Evolutionary conservation across 1,284 basidiomycete genomes (phyloP), one percentile per base, ranked within the genome.

Genomic region (Macrocystidia cucumis): DNA sequence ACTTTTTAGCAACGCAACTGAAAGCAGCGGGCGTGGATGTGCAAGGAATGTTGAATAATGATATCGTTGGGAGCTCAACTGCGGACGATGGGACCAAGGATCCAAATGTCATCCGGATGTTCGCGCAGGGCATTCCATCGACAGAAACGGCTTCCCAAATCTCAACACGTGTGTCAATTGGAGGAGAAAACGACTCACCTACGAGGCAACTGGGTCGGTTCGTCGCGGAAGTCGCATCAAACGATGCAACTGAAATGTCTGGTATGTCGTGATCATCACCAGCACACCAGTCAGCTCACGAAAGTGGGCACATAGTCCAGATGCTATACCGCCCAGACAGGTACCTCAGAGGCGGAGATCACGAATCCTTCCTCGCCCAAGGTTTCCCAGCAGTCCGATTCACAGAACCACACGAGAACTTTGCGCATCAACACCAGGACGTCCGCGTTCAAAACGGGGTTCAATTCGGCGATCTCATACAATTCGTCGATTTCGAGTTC

Each of bases 341-440:
- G 11, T 74, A 64, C 55, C 56, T 70, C 23, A 62, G 72, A 11
- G 69, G 70, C 16, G 71, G 71, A 9, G 71, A 74, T 47, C 71
- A 74, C 41, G 44, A 55, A 29, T 62, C 67, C n/a, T 74, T 74
- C 66, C 55, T 72, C 16, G 42, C 53, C 13, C 55, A 54, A 39
- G 70, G 71, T 2, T 71, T 65, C 53, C 56, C 71, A 7, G 72
- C 70, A 0, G 65, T 70, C 17, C 66, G 71, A 16, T 73, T 73
- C 56, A 72, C 69, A 0, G 72, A 74, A 43, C 70, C 70, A 8
- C 55, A 68, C 49, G 70, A 74, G 50, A 62, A 73, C 46, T 73
- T 70, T 45, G 67, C 65, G 23, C 71, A 73, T 45, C 71, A 74
- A 48, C 69, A 74, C 46, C 71, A 74, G 50, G 60, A 74, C 47